Conservation (phyloP, 163 green algal species). For the Volvox carteri region DNA sequence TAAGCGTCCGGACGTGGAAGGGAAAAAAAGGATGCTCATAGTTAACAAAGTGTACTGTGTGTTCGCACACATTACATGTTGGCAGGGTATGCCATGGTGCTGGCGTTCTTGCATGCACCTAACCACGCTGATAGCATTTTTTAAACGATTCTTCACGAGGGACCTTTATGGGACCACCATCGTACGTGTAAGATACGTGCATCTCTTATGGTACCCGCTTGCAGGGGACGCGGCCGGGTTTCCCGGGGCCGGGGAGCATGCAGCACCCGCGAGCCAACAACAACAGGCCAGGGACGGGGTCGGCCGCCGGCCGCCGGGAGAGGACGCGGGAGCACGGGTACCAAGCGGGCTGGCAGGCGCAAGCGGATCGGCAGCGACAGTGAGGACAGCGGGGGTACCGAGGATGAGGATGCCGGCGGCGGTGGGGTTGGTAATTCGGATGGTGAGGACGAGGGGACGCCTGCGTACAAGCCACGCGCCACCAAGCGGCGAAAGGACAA, state of each 20-base stretch:
- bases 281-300: background rate
- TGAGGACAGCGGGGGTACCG: conserved; percentile 1
- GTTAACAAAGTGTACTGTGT: background rate
- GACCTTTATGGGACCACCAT: background rate
- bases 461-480: background rate
- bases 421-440: background rate
- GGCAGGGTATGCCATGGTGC: too few relatives aligned
- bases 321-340: background rate
- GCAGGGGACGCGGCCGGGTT: background rate
- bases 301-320: background rate
- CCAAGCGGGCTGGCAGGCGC: background rate
- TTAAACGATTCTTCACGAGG: background rate
- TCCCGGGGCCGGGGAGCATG: background rate
- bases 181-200: background rate
- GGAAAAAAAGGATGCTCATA: background rate
- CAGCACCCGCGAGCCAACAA: background rate
- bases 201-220: background rate
- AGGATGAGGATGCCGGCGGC: background rate
- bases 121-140: background rate
- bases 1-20: background rate
- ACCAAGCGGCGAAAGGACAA: background rate
- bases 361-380: background rate
- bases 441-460: background rate
- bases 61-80: background rate
- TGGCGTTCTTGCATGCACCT: background rate